Base-by-base conservation (phyloP, 805 yeast species). In the Lipomyces starkeyi region DNA sequence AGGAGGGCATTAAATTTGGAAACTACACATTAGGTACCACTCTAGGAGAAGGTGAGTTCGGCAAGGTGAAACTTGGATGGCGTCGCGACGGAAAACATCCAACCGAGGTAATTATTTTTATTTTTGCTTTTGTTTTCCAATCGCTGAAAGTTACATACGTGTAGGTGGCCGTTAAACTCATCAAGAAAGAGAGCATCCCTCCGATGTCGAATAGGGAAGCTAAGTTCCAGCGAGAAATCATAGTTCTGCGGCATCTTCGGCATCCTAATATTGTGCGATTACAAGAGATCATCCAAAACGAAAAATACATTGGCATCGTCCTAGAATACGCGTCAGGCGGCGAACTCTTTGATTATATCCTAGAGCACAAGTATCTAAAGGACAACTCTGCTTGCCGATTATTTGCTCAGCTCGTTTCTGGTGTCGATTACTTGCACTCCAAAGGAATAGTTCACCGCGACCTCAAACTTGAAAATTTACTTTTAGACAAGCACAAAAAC, bases 261-360 rank as follows among this genome's bases (percentile, higher is more conserved):
- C 99, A 95, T 79, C 99, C 99, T 27, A 94, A 95, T 78, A 93
- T 95, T 73, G 97, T 95, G 61, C 86, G 88, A 70, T 81, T 95
- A 64, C 97, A 93, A 72, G 97, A 94, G 76, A 98, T 95, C 27
- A 83, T 95, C 78, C 97, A 93, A 78, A 90, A 91, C 76, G 97
- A 96, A 61, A 91, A 91, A 76, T 94, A 95, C 79, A 93, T 95
- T 68, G 99, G 99, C 27, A 95, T 95, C 32, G 98, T 95, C 1
- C 83, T 95, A 66, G 98, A 95, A 76, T 95, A 94, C 79, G 98
- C 98, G 1, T 90, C 97, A 1, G 98, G 98, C 14, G 99, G 99
- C 63, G 99, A 95, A 78, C 85, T 95, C 69, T 95, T 95, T 76
- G 97, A 93, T 77, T 91, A 93, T 77, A 95, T 95, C 68, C 85